Evolutionary conservation across 2,329 filamentous ascomycete genomes (phyloP).

Genomic region (Talaromyces rugulosus): DNA sequence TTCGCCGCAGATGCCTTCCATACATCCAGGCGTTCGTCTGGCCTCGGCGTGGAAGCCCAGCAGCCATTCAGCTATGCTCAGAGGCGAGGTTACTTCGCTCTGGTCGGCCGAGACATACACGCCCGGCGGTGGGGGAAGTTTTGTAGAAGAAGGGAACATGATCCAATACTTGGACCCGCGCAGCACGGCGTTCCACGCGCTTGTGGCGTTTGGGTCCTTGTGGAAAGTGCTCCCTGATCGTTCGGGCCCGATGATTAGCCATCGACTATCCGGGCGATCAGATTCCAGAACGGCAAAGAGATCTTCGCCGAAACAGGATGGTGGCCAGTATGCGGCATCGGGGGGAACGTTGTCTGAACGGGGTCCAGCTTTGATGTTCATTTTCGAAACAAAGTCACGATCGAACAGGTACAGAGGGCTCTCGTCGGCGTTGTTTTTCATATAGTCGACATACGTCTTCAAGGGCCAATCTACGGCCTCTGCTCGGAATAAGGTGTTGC

Average conservation of each 20-base stretch:
- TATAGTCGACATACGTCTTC: constrained; percentile 75
- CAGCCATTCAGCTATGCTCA: constrained; percentile 96
- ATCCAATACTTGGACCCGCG: constrained; percentile 96
- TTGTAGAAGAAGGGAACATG: constrained; percentile 77
- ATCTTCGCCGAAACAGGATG: constrained; percentile 80
- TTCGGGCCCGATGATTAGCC: constrained; percentile 86
- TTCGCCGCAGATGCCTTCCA: constrained; percentile 76
- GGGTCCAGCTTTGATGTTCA: constrained; percentile 61
- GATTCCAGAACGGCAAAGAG: constrained; percentile 73
- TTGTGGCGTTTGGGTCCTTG: constrained; percentile 67
- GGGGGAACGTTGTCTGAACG: constrained; percentile 32
- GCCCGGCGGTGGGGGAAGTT: constrained; percentile 68
- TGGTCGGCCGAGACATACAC: constrained; percentile 86
- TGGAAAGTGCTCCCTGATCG: constrained; percentile 92
- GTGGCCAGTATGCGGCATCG: constrained; percentile 67
- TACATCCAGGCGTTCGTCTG: constrained; percentile 67
- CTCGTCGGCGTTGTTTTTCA: constrained; percentile 75
- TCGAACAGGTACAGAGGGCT: constrained; percentile 93
- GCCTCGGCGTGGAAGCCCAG: constrained; percentile 84
- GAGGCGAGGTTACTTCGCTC: constrained; percentile 86
- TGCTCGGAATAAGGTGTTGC: constrained; percentile 69
- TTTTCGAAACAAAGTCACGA: constrained; percentile 79
- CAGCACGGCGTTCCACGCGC: constrained; percentile 92
- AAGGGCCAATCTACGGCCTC: constrained; percentile 93
- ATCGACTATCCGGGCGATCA: constrained; percentile 80